Conservation (phyloP, 2,329 filamentous ascomycete genomes). For the Arthroderma sp. region DNA sequence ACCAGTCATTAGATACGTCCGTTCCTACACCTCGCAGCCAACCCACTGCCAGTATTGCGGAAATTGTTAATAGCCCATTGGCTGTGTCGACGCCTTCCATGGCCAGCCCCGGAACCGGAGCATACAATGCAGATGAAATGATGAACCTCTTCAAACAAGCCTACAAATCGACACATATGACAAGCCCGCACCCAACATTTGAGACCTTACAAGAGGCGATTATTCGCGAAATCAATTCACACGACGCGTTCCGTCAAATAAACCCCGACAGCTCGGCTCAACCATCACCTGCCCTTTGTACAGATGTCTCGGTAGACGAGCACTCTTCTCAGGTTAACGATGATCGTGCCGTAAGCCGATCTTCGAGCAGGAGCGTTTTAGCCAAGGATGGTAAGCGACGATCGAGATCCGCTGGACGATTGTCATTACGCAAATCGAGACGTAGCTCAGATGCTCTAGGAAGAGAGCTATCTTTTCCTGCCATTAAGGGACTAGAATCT, state of each 20-base stretch:
- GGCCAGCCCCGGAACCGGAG: constrained; percentile 14
- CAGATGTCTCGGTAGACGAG: neutral
- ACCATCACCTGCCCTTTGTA: constrained; percentile 1
- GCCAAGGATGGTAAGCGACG: constrained; percentile 19
- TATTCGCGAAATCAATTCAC: constrained; percentile 32
- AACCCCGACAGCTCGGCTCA: constrained; percentile 3
- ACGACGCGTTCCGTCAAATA: constrained; percentile 26
- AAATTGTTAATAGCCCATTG: constrained; percentile 30
- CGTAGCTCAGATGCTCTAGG: constrained; percentile 14
- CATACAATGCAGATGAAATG: constrained; percentile 26
- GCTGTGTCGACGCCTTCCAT: constrained; percentile 17
- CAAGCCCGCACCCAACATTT: constrained; percentile 24
- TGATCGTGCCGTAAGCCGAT: constrained; percentile 4
- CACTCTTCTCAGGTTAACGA: neutral
- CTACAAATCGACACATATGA: constrained; percentile 18
- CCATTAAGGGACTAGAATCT: constrained; percentile 10
- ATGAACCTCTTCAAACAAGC: constrained; percentile 31
- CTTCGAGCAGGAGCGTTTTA: constrained; percentile 16
- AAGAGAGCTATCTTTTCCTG: constrained; percentile 11
- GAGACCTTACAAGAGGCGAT: constrained; percentile 32
- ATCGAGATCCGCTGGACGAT: constrained; percentile 19
- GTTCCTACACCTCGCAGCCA: constrained; percentile 7
- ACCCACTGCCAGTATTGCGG: constrained; percentile 25
- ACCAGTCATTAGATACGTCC: constrained; percentile 13
- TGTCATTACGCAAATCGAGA: constrained; percentile 20